phyloP scores from a whole-genome alignment of 2,329 filamentous ascomycete species.

The Diplodia mutila region DNA sequence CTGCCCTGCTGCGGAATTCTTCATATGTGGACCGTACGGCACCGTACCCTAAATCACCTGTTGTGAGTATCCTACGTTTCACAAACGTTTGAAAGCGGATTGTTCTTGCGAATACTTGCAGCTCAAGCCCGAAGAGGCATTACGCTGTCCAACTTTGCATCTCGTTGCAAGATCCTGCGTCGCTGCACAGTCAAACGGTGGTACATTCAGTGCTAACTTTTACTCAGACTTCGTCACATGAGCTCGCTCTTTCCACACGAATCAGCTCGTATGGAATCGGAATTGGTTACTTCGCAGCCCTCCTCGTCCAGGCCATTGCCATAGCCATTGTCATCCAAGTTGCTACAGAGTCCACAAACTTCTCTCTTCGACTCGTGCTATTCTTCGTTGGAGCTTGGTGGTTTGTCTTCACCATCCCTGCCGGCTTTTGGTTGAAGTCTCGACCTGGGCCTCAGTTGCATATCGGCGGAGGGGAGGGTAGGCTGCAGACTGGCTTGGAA shows the following conservation, averaged over 20 bases:
- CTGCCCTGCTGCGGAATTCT: slow-evolving; percentile 11
- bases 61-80: slow-evolving; percentile 8
- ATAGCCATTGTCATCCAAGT: slow-evolving; percentile 71
- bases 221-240: slow-evolving; percentile 56
- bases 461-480: slow-evolving; percentile 31
- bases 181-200: background rate
- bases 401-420: slow-evolving; percentile 86
- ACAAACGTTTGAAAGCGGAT: background rate
- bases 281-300: slow-evolving; percentile 86
- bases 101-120: background rate
- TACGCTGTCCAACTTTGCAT: background rate
- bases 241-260: slow-evolving; percentile 81
- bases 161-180: background rate
- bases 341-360: slow-evolving; percentile 72
- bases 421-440: slow-evolving; percentile 83
- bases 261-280: slow-evolving; percentile 93
- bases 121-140: background rate
- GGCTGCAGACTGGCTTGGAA: slow-evolving; percentile 60
- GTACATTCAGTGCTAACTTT: background rate
- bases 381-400: slow-evolving; percentile 91
- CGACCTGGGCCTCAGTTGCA: slow-evolving; percentile 78
- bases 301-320: slow-evolving; percentile 80
- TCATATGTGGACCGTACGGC: slow-evolving; percentile 10
- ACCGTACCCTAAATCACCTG: slow-evolving; percentile 11
- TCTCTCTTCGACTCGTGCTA: slow-evolving; percentile 83